Percentiles rank a stretch among this genome's conserved stretches.
Conservation (phyloP, 2,329 filamentous ascomycete genomes). For the Talaromyces sp. region DNA sequence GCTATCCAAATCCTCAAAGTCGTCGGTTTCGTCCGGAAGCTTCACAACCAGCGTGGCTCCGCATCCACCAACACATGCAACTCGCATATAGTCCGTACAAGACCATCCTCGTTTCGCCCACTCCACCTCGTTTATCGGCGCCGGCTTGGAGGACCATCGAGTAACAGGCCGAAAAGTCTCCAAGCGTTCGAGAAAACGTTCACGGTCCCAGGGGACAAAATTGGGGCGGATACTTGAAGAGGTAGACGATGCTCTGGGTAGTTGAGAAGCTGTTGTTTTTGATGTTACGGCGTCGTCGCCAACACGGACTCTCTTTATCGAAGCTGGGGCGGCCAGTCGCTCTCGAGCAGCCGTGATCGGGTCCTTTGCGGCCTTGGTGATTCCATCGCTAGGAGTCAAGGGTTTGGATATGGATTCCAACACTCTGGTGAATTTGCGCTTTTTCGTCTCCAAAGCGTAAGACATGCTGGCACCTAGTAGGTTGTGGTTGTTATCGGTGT, state of each 20-base stretch:
- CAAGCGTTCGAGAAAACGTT: conserved; percentile 73
- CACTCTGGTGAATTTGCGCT: conserved; percentile 45
- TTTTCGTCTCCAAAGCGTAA: conserved; percentile 43
- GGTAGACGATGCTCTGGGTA: conserved; percentile 23
- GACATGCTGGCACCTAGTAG: conserved; percentile 27
- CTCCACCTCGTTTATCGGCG: conserved; percentile 78
- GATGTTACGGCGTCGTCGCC: conserved; percentile 14
- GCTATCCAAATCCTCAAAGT: conserved; percentile 41
- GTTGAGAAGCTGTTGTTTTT: conserved; percentile 15
- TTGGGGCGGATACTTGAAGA: conserved; percentile 50
- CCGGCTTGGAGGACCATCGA: conserved; percentile 89
- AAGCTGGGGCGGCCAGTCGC: conserved; percentile 21
- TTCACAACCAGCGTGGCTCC: conserved; percentile 79
- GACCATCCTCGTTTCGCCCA: conserved; percentile 95
- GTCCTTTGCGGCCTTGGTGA: conserved; percentile 17
- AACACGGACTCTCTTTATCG: conserved; percentile 33
- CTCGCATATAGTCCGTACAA: conserved; percentile 76
- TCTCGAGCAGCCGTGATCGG: conserved; percentile 20
- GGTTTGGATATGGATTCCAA: conserved; percentile 41
- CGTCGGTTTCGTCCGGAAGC: conserved; percentile 62
- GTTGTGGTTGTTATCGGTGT: not conserved
- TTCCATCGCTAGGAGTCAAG: conserved; percentile 16
- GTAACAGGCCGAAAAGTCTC: conserved; percentile 88
- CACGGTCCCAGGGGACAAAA: conserved; percentile 82
- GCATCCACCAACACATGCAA: conserved; percentile 76